Conservation (phyloP, 305 asterid species). For the Solanum hybrid region DNA sequence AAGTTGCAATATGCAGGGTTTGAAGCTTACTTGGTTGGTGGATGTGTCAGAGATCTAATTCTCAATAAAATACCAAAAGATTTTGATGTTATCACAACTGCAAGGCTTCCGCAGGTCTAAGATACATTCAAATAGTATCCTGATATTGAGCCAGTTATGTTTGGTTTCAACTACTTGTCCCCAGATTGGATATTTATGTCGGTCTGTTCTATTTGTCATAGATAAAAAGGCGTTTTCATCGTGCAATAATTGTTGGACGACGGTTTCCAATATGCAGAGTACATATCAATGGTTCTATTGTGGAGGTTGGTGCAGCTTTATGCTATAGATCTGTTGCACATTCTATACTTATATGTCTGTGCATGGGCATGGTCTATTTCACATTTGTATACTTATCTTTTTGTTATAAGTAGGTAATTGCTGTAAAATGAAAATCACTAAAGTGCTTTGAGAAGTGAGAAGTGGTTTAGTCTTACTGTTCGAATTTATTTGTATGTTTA, state of each 20-base stretch:
- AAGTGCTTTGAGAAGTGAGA: neutral
- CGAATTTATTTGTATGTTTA: neutral
- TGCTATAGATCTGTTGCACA: neutral
- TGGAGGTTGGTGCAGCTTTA: conserved; percentile 58
- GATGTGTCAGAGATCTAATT: conserved; percentile 87
- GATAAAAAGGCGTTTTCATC: conserved; percentile 42
- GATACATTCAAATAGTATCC: neutral
- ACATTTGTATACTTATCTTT: neutral
- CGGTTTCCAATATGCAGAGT: conserved; percentile 89
- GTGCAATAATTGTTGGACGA: conserved; percentile 53
- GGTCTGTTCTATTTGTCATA: conserved; percentile 12
- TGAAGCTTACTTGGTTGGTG: conserved; percentile 91
- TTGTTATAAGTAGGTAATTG: neutral
- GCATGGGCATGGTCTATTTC: neutral
- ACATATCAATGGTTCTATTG: conserved; percentile 31
- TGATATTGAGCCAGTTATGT: neutral
- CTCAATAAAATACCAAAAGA: conserved; percentile 79
- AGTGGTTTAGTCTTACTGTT: neutral
- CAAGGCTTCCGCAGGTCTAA: conserved; percentile 53
- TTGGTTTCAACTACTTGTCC: conserved; percentile 2
- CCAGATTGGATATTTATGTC: neutral
- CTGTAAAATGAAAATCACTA: neutral
- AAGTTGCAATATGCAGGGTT: conserved; percentile 46
- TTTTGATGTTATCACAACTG: conserved; percentile 82
- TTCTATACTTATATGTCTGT: neutral